phyloP scores from a whole-genome alignment of 192 early-diverging fungal species.

The Dissophora globulifera region DNA sequence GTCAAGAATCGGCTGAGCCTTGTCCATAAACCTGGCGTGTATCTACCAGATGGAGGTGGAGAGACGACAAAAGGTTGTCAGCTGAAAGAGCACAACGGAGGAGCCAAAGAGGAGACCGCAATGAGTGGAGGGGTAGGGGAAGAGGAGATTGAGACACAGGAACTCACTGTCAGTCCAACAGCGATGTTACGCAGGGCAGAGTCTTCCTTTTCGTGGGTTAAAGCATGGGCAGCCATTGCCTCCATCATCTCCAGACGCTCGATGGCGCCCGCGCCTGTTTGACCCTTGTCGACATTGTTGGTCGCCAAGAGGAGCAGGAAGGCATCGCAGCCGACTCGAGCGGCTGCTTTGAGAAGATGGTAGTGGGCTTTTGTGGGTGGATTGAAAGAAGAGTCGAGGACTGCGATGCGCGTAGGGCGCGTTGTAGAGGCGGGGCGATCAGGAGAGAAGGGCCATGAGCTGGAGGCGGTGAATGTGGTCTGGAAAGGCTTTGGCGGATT shows the following conservation, averaged over 20 bases:
- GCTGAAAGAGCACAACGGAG: background rate
- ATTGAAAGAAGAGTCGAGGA: constrained; percentile 84
- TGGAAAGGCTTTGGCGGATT: constrained; percentile 30
- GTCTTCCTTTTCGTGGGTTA: constrained; percentile 35
- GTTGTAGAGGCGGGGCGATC: constrained; percentile 25
- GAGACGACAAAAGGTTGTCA: too few relatives aligned
- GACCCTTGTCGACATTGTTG: constrained; percentile 76
- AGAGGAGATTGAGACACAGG: too few relatives aligned
- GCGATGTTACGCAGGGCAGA: constrained; percentile 40
- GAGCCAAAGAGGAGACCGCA: background rate
- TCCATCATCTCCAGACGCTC: constrained; percentile 82
- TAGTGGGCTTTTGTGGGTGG: constrained; percentile 72
- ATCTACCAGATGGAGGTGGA: constrained; percentile 22
- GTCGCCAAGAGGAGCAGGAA: constrained; percentile 70
- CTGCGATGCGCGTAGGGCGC: constrained; percentile 51
- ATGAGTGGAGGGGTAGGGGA: too few relatives aligned
- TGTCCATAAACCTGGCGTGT: constrained; percentile 77
- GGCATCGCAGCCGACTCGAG: constrained; percentile 64
- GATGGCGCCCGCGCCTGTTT: constrained; percentile 59
- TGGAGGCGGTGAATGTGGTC: constrained; percentile 34
- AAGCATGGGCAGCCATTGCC: constrained; percentile 57
- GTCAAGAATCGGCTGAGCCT: constrained; percentile 60
- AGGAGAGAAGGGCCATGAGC: constrained; percentile 45
- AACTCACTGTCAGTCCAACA: constrained; percentile 38
- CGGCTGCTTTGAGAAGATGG: constrained; percentile 61